phyloP scores from a whole-genome alignment of 345 rosid species.

The Noccaea caerulescens region DNA sequence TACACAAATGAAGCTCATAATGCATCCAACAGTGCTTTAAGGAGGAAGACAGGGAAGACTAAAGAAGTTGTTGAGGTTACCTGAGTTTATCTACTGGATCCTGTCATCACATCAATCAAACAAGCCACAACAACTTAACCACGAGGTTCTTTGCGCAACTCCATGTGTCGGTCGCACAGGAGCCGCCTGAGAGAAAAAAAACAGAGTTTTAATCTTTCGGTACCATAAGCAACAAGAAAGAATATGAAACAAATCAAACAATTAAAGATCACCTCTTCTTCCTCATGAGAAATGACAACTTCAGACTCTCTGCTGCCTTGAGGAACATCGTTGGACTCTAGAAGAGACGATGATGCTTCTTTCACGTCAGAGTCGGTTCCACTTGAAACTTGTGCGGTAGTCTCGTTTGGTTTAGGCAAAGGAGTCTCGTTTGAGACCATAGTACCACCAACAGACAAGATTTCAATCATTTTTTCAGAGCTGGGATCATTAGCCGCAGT shows the following conservation, averaged over 20 bases:
- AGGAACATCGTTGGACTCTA: conserved; percentile 43
- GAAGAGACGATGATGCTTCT: conserved; percentile 33
- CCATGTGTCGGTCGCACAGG: conserved; percentile 50
- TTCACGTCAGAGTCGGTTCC: conserved; percentile 27
- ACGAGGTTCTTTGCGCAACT: conserved; percentile 58
- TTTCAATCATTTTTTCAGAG: conserved; percentile 42
- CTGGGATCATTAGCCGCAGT: conserved; percentile 33
- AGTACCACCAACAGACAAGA: conserved; percentile 49
- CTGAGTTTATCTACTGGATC: conserved; percentile 67
- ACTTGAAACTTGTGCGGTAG: conserved; percentile 24
- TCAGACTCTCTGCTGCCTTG: conserved; percentile 44
- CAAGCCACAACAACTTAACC: conserved; percentile 85
- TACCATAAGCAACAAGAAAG: not conserved
- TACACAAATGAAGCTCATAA: conserved; percentile 8
- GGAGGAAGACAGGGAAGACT: not conserved
- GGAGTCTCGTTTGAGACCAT: conserved; percentile 39
- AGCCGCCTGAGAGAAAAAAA: conserved; percentile 62
- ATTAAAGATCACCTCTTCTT: conserved; percentile 37
- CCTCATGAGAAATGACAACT: conserved; percentile 50
- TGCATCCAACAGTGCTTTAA: not conserved
- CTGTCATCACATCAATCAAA: conserved; percentile 68
- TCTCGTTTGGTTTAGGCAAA: conserved; percentile 34
- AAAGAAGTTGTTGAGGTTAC: conserved; percentile 37
- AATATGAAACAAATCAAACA: conserved; percentile 15
- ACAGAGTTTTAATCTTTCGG: conserved; percentile 9